phyloP scores from a whole-genome alignment of 2,329 filamentous ascomycete genomes.

The Zymoseptoria tritici region DNA sequence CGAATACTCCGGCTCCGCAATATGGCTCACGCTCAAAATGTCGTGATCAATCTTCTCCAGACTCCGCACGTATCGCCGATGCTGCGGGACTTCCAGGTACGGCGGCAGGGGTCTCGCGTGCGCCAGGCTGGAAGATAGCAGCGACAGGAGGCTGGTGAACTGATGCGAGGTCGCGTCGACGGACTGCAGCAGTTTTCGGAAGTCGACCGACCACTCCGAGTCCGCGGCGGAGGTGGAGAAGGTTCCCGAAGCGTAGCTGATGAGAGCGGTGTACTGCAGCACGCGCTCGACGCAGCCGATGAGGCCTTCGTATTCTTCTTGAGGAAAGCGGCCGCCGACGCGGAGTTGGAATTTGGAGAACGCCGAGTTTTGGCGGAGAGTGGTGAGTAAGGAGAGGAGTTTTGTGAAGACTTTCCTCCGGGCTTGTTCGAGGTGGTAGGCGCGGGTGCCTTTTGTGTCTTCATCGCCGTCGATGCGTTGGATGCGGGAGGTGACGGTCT shows the following conservation, averaged over 20 bases:
- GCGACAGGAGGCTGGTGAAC: constrained; percentile 59
- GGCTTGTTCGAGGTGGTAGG: constrained; percentile 49
- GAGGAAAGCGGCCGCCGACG: constrained; percentile 64
- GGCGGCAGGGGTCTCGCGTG: constrained; percentile 63
- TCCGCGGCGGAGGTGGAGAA: constrained; percentile 38
- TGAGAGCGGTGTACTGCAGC: constrained; percentile 58
- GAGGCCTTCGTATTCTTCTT: constrained; percentile 54
- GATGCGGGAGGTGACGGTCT: constrained; percentile 56
- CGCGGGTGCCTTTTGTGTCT: constrained; percentile 43
- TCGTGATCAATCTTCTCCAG: constrained; percentile 52
- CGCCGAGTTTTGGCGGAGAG: constrained; percentile 53
- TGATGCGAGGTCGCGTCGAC: constrained; percentile 57
- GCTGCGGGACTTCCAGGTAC: constrained; percentile 56
- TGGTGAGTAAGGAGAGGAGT: constrained; percentile 58
- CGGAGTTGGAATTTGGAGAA: constrained; percentile 64
- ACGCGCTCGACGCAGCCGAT: constrained; percentile 54
- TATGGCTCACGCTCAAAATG: constrained; percentile 55
- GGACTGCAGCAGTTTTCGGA: constrained; percentile 48
- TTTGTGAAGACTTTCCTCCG: constrained; percentile 59
- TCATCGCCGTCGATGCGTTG: constrained; percentile 50
- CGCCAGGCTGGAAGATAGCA: constrained; percentile 60
- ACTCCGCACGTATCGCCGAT: constrained; percentile 51
- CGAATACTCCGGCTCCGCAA: constrained; percentile 54
- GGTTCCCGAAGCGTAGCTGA: constrained; percentile 55
- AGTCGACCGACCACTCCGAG: constrained; percentile 53